A percentile compares a stretch with the other conserved stretches of the same genome.
Evolutionary conservation across 495 filamentous ascomycete species (phyloP).

Genomic region (Parmelia sp.): DNA sequence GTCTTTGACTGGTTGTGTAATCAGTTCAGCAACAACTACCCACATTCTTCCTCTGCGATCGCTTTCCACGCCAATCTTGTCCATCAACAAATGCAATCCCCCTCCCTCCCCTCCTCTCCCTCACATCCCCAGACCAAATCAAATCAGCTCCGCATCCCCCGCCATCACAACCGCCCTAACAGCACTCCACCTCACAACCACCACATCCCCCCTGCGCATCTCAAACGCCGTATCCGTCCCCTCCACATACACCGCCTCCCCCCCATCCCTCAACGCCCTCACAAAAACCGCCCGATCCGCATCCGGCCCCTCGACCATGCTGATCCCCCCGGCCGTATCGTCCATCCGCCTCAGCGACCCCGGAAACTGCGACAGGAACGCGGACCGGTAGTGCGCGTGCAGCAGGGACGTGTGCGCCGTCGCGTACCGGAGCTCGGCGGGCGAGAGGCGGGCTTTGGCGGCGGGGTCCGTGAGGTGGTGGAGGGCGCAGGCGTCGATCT

Average conservation of each 20-base stretch:
- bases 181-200: conserved; percentile 80
- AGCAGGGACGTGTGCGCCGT: conserved; percentile 75
- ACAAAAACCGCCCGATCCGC: conserved; percentile 76
- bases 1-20: too few species aligned
- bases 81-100: too few species aligned
- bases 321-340: conserved; percentile 80
- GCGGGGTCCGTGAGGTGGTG: conserved; percentile 43
- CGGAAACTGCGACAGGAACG: conserved; percentile 79
- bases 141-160: conserved; percentile 81
- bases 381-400: conserved; percentile 70
- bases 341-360: conserved; percentile 69
- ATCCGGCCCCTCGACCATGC: conserved; percentile 89
- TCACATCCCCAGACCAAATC: too few species aligned
- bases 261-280: conserved; percentile 57
- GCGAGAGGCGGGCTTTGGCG: conserved; percentile 50
- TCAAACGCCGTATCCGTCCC: conserved; percentile 50
- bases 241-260: conserved; percentile 50
- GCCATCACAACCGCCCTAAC: conserved; percentile 62
- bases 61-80: too few species aligned
- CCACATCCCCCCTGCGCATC: conserved; percentile 74
- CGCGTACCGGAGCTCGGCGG: conserved; percentile 68
- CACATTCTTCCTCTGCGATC: too few species aligned
- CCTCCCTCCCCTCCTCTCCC: too few species aligned
- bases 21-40: too few species aligned
- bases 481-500: conserved; percentile 42